Conservation (phyloP, 2,329 filamentous ascomycete genomes). For the Pestalotiopsis fici region DNA sequence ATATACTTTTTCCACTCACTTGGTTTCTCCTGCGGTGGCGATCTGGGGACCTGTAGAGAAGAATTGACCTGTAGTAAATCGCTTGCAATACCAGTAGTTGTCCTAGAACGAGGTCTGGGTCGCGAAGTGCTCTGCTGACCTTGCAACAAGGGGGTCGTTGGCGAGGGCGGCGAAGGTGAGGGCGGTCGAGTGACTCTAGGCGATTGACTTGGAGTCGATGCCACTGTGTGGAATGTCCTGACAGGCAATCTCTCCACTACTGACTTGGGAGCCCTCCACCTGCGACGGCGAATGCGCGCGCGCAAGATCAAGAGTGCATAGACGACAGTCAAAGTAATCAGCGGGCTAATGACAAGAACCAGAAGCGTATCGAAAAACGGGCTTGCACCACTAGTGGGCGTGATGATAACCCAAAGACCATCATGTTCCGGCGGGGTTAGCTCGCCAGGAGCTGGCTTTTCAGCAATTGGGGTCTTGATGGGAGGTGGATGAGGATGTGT, state of each 20-base stretch:
- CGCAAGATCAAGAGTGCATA: slow-evolving; percentile 86
- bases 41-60: slow-evolving; percentile 37
- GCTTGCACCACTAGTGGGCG: slow-evolving; percentile 83
- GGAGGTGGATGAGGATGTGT: slow-evolving; percentile 30
- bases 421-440: slow-evolving; percentile 54
- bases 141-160: slow-evolving; percentile 80
- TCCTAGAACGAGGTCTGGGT: slow-evolving; percentile 64
- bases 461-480: slow-evolving; percentile 21
- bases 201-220: slow-evolving; percentile 58
- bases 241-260: slow-evolving; percentile 94
- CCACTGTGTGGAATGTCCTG: slow-evolving; percentile 88
- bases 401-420: slow-evolving; percentile 95
- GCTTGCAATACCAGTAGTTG: slow-evolving; percentile 60
- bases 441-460: slow-evolving; percentile 22
- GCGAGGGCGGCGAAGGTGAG: slow-evolving; percentile 66
- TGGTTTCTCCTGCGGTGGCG: slow-evolving; percentile 50
- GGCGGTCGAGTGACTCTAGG: slow-evolving; percentile 55
- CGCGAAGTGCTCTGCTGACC: slow-evolving; percentile 44
- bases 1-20: slow-evolving; percentile 68
- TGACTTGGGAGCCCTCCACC: slow-evolving; percentile 97
- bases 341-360: slow-evolving; percentile 92
- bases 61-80: slow-evolving; percentile 46
- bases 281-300: slow-evolving; percentile 81
- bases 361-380: slow-evolving; percentile 95
- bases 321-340: slow-evolving; percentile 90